A percentile compares a stretch with the other conserved stretches of the same genome.
phyloP scores from a whole-genome alignment of 73 alveolate genomes.

The Paramecium pentaurelia region DNA sequence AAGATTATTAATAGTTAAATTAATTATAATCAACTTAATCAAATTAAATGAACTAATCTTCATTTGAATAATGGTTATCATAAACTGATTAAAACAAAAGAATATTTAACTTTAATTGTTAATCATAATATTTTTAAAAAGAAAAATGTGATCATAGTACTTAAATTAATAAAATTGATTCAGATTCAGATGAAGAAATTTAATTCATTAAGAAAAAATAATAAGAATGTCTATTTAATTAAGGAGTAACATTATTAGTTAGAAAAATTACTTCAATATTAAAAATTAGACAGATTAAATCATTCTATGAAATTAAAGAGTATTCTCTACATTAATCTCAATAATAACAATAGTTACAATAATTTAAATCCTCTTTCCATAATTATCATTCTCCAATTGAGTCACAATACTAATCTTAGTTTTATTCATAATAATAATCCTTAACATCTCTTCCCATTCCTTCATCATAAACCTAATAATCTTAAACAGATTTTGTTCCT shows the following conservation, averaged over 20 bases:
- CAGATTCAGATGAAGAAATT: conserved; percentile 45
- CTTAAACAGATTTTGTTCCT: background rate
- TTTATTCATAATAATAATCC: background rate
- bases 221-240: background rate
- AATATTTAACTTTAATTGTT: conserved; percentile 14
- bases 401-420: background rate
- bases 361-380: background rate
- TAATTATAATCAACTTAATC: background rate
- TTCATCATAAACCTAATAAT: background rate
- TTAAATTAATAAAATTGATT: background rate
- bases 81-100: background rate
- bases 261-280: background rate
- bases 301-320: background rate
- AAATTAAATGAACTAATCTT: background rate
- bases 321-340: background rate
- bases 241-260: conserved; percentile 23
- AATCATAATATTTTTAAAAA: background rate
- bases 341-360: background rate
- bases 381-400: background rate
- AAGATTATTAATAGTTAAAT: background rate
- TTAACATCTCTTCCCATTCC: background rate
- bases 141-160: conserved; percentile 48
- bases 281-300: background rate
- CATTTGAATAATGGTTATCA: conserved; percentile 32
- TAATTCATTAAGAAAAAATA: background rate